phyloP scores from a whole-genome alignment of 495 filamentous ascomycete genomes.

The Podospora tetraspora region DNA sequence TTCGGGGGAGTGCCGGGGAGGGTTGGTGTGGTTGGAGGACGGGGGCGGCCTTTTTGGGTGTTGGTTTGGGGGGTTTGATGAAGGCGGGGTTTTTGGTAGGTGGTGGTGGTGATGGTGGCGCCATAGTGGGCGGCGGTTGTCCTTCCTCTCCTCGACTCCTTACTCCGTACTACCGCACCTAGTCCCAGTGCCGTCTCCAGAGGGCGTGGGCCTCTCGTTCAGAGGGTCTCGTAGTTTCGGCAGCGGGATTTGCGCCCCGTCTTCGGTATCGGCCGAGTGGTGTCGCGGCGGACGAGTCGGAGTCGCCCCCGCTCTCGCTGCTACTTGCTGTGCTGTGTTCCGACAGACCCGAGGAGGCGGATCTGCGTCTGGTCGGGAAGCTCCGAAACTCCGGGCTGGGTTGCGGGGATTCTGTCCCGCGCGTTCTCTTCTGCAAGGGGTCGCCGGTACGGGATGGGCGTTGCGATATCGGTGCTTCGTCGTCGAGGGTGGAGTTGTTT shows the following conservation, averaged over 20 bases:
- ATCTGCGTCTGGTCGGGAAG: not conserved
- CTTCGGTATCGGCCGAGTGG: not conserved
- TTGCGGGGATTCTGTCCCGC: not conserved
- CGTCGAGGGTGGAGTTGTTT: not conserved
- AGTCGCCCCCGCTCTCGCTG: not conserved
- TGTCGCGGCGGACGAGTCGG: not conserved
- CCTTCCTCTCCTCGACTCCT: not conserved
- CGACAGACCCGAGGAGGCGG: conserved; percentile 5
- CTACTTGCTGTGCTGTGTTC: not conserved
- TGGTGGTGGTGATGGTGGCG: not conserved
- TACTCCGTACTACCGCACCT: no score
- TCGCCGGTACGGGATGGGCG: not conserved
- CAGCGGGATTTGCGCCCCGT: not conserved
- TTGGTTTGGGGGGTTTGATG: not conserved
- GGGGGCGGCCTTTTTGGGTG: not conserved
- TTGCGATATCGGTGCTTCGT: not conserved
- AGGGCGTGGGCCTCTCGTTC: conserved; percentile 1
- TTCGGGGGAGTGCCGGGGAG: not conserved
- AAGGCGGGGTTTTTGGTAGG: not conserved
- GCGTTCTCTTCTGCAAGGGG: not conserved
- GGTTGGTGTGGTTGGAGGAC: not conserved
- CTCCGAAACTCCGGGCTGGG: not conserved
- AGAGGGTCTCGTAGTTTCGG: not conserved
- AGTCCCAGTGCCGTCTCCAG: conserved; percentile 18
- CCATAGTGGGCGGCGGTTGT: not conserved